Evolutionary conservation across 345 rosid species (phyloP), one percentile per base, ranked within the genome.

Genomic region (Euphorbia pulcherrima): DNA sequence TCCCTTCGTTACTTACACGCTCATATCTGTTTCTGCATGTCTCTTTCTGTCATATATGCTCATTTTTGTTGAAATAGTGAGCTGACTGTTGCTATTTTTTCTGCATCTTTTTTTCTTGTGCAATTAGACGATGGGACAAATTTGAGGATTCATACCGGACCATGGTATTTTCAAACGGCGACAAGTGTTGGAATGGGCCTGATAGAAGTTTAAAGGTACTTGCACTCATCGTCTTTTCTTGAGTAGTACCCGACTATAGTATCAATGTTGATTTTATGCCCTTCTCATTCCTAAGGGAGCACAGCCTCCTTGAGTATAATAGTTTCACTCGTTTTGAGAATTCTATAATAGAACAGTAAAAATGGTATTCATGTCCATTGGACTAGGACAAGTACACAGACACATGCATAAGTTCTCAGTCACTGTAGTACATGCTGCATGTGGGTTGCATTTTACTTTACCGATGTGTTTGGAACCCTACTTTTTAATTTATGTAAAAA

Each of bases 151-250:
- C 86, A 0, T 82, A 87, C 82, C 77, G 73, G 14, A 46, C 50
- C 68, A 86, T 95, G 99, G 51, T 84, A 62, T 95, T 88, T 78
- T 83, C 90, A 68, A 80, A 77, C 33, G 99, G 98, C 8, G 98
- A 88, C 14, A 86, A 64, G 70, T 92, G 98, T 75, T 95, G 99
- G 98, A 95, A 95, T 74, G 99, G 99, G 65, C 98, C 98, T 2
- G 88, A 88, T 72, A 81, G 99, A 83, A 90, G 97, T 75, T 33
- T 92, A 68, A 90, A 88, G 97, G 99, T 88, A 78, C 16, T 20
- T 29, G 20, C 30, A 30, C 54, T 50, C 24, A 53, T 53, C 26
- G 8, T 52, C 27, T 23, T 53, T 23, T 50, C 10, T 39, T 39
- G 37, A 33, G 37, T 2, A 33, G 7, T 3, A 33, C n/a, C n/a